Base-by-base conservation (phyloP, 345 rosid genomes). In the Nasturtium officinale region DNA sequence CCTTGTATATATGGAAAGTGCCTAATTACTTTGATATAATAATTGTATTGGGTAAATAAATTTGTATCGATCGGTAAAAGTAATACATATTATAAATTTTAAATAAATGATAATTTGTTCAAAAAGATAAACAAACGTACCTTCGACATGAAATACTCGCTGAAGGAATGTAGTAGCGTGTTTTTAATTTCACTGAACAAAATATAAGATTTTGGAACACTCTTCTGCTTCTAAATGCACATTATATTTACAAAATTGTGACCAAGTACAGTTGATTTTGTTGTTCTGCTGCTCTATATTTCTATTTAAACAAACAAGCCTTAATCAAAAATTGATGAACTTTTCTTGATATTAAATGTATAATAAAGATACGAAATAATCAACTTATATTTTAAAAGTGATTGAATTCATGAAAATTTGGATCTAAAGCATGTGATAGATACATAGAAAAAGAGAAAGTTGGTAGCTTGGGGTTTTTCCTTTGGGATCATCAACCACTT, bases 401-500 rank as follows among this genome's bases (percentile, higher is more conserved):
- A 50, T 58, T 29, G 73, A 52, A 60, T 61, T 42, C 32, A 33
- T 62, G 65, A 54, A 35, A 69, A 45, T 26, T 62, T 53, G 68
- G 56, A 70, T 69, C 51, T 69, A 76, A 69, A 76, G 70, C 65
- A 54, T 69, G 60, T 45, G 50, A 75, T 21, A 67, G 73, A 47
- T 57, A 28, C 67, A 57, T 60, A 8, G 12, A 46, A 73, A 73
- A 73, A 73, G 50, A 64, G 10, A 73, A 74, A 73, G 59, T 73
- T 56, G 77, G 77, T 64, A 73, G 77, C 37, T 65, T 47, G 55
- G 59, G 59, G 54, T 17, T 21, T 51, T 61, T 7, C 65, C 71
- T 70, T 70, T 46, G 80, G 80, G 80, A 77, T 77, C 80, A 63
- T 57, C 71, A 77, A 77, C 29, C 18, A 70, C 79, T 76, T 76